Conservation (phyloP, 176 grass and related monocot genomes). For the Cenchrus fungigraminus region DNA sequence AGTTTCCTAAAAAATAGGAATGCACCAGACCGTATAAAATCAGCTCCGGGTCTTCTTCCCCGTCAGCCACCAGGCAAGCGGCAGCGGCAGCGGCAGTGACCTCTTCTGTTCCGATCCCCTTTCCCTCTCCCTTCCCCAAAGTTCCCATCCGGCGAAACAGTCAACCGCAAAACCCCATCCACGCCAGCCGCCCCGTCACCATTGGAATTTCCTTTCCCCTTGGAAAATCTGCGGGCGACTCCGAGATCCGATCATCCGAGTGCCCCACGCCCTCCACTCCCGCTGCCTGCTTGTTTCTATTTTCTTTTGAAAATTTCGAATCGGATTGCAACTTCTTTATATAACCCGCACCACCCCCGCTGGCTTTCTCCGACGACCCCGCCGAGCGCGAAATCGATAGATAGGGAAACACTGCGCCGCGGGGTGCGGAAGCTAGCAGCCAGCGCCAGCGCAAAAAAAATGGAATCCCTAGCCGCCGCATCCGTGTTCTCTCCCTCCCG, state of each 20-base stretch:
- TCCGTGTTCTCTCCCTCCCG: slow-evolving; percentile 44
- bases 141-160: not conserved
- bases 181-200: not conserved
- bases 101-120: too few relatives aligned
- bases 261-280: not conserved
- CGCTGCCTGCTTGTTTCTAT: not conserved
- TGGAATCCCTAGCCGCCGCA: slow-evolving; percentile 56
- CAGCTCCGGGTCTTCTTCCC: too few relatives aligned
- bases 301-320: not conserved
- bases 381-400: slow-evolving; percentile 17
- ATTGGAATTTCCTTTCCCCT: not conserved
- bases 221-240: not conserved
- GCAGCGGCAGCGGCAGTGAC: too few relatives aligned
- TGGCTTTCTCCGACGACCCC: not conserved
- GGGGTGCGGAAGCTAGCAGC: not conserved
- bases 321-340: slow-evolving; percentile 17
- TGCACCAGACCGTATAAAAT: too few relatives aligned
- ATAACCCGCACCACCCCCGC: not conserved
- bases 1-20: too few relatives aligned
- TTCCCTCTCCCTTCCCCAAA: not conserved
- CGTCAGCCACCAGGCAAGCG: too few relatives aligned
- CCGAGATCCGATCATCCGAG: not conserved
- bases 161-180: slow-evolving; percentile 18
- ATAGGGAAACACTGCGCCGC: not conserved
- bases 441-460: not conserved